These are phyloP conservation scores for Prunella vulgaris DNA, from an alignment of 257 asterid species.

Conservation along the genomic window DNA sequence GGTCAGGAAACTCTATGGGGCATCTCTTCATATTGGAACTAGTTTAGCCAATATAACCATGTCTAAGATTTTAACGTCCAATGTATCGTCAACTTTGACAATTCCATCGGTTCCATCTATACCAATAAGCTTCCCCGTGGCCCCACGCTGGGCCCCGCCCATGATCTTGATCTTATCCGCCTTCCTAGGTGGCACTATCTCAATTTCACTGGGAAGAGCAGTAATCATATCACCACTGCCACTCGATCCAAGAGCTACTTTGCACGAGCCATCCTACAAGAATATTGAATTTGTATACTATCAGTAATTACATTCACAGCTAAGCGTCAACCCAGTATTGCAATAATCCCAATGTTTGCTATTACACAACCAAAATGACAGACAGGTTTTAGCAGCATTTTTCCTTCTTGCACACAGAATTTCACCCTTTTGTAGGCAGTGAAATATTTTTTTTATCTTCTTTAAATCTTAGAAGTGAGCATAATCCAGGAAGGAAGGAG, in stretches of 20 bases:
- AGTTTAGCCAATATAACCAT: constrained; percentile 68
- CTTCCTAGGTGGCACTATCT: constrained; percentile 66
- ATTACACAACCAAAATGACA: background rate
- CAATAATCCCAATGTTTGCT: background rate
- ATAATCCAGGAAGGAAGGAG: background rate
- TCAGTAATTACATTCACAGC: background rate
- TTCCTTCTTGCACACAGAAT: background rate
- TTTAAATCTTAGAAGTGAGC: background rate
- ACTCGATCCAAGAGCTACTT: constrained; percentile 67
- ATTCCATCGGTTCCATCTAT: constrained; percentile 90
- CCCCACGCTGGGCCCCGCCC: constrained; percentile 85
- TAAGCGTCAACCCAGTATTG: background rate
- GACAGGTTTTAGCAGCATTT: background rate
- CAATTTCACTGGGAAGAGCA: constrained; percentile 56
- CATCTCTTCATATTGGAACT: constrained; percentile 33
- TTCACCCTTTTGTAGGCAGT: background rate
- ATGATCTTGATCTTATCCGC: constrained; percentile 73
- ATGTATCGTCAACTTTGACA: constrained; percentile 70
- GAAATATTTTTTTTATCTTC: background rate
- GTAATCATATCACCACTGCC: constrained; percentile 65
- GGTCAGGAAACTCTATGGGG: background rate
- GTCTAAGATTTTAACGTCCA: constrained; percentile 81
- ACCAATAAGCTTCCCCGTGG: constrained; percentile 83
- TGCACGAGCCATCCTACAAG: constrained; percentile 78
- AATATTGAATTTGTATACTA: constrained; percentile 2